Percentiles rank a stretch among this genome's conserved stretches.
phyloP scores from a whole-genome alignment of 495 filamentous ascomycete genomes.

The Gamarada debralockiae region DNA sequence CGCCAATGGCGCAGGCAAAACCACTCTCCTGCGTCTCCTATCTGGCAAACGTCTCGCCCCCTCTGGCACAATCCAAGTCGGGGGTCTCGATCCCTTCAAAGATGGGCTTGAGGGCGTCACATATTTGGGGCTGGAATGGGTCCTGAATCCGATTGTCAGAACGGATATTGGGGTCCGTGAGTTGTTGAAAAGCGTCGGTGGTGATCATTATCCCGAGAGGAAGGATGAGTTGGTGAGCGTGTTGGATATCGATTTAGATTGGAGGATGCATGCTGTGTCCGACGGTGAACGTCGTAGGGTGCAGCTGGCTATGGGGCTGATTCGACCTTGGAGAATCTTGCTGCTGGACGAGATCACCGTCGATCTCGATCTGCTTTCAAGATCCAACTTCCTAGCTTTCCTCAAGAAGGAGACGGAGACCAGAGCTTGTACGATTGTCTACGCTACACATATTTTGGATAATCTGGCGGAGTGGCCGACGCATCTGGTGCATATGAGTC shows the following conservation, averaged over 20 bases:
- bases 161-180: slow-evolving; percentile 90
- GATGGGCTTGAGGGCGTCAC: slow-evolving; percentile 86
- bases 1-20: slow-evolving; percentile 97
- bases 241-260: slow-evolving; percentile 84
- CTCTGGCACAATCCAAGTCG: slow-evolving; percentile 62
- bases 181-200: slow-evolving; percentile 80
- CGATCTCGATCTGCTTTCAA: slow-evolving; percentile 82
- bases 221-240: slow-evolving; percentile 83
- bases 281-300: slow-evolving; percentile 91
- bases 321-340: slow-evolving; percentile 89
- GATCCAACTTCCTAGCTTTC: slow-evolving; percentile 82
- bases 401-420: slow-evolving; percentile 81
- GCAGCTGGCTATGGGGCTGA: slow-evolving; percentile 91
- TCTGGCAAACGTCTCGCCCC: slow-evolving; percentile 94
- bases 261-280: slow-evolving; percentile 92
- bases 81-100: slow-evolving; percentile 86
- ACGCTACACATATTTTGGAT: slow-evolving; percentile 96
- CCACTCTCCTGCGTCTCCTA: slow-evolving; percentile 79
- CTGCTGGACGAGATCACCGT: slow-evolving; percentile 97
- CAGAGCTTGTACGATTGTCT: slow-evolving; percentile 85
- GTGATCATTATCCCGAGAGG: slow-evolving; percentile 72
- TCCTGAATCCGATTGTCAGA: slow-evolving; percentile 93
- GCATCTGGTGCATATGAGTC: slow-evolving; percentile 90
- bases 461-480: slow-evolving; percentile 90
- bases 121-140: slow-evolving; percentile 97